A percentile compares a stretch with the other conserved stretches of the same genome.
Evolutionary conservation across 768 basidiomycete species (phyloP).

Genomic region (Calocera viscosa): DNA sequence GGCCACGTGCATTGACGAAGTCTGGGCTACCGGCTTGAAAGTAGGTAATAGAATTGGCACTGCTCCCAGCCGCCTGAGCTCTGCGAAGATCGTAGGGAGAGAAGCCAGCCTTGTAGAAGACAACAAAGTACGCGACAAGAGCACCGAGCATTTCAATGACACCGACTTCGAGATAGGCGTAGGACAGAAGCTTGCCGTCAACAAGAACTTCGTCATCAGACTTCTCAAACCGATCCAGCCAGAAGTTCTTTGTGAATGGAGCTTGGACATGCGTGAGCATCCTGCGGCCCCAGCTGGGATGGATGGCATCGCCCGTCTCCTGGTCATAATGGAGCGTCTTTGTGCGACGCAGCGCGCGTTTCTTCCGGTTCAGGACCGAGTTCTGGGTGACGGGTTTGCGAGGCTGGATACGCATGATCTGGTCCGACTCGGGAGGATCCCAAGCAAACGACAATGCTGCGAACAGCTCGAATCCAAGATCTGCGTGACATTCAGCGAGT

Average conservation of each 20-base stretch:
- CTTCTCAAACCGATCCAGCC: constrained; percentile 44
- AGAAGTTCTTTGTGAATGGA: constrained; percentile 47
- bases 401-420: constrained; percentile 54
- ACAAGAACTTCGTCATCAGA: constrained; percentile 49
- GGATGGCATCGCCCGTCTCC: constrained; percentile 38
- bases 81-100: constrained; percentile 42
- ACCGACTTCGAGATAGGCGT: constrained; percentile 54
- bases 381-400: constrained; percentile 53
- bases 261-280: constrained; percentile 32
- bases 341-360: constrained; percentile 44
- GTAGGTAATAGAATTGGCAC: constrained; percentile 22
- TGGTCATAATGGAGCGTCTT: constrained; percentile 42
- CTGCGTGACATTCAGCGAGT: constrained; percentile 24
- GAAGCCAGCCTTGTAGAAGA: constrained; percentile 52
- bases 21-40: constrained; percentile 39
- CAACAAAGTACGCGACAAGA: constrained; percentile 51
- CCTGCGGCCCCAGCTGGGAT: constrained; percentile 32
- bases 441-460: constrained; percentile 60
- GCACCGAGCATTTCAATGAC: constrained; percentile 45
- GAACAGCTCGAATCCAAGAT: constrained; percentile 59
- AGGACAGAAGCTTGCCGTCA: constrained; percentile 48
- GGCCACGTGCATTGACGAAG: constrained; percentile 45
- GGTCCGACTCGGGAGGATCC: constrained; percentile 53
- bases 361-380: constrained; percentile 43
- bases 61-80: constrained; percentile 33